Conservation (phyloP, 2,329 filamentous ascomycete species). For the Colletotrichum lentis region DNA sequence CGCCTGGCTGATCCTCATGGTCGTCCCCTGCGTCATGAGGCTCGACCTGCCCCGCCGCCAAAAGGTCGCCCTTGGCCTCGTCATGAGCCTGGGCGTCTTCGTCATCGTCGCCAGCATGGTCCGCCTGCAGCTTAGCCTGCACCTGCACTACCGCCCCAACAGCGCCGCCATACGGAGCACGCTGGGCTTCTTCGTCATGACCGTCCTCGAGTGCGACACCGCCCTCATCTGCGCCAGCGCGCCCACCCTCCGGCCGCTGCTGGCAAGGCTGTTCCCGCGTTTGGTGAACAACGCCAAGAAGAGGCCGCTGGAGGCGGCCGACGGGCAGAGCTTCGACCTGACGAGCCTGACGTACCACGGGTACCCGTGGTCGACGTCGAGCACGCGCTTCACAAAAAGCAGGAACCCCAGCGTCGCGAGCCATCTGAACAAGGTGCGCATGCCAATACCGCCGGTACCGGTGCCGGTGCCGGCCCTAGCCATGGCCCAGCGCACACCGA, state of each 20-base stretch:
- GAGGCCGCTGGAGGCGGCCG: conserved; percentile 23
- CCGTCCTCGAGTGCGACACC: conserved; percentile 48
- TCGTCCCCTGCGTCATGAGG: conserved; percentile 52
- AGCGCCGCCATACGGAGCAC: conserved; percentile 40
- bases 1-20: conserved; percentile 53
- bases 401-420: conserved; percentile 40
- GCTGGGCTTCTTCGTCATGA: conserved; percentile 49
- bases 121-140: conserved; percentile 45
- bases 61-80: conserved; percentile 53
- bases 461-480: conserved; percentile 33
- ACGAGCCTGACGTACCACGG: conserved; percentile 46
- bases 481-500: conserved; percentile 41
- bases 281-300: conserved; percentile 39
- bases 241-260: conserved; percentile 45
- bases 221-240: conserved; percentile 49
- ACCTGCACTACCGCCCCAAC: conserved; percentile 40
- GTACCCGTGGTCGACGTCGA: conserved; percentile 44
- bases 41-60: conserved; percentile 53
- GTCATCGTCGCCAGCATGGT: conserved; percentile 49
- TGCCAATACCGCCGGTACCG: conserved; percentile 38
- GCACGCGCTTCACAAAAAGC: conserved; percentile 38
- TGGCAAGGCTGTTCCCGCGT: conserved; percentile 43
- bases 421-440: conserved; percentile 23
- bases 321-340: conserved; percentile 42
- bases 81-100: conserved; percentile 56